These are phyloP conservation scores for Massarina eburnea DNA, from an alignment of 2,329 filamentous ascomycete genomes.

Conservation along the genomic window DNA sequence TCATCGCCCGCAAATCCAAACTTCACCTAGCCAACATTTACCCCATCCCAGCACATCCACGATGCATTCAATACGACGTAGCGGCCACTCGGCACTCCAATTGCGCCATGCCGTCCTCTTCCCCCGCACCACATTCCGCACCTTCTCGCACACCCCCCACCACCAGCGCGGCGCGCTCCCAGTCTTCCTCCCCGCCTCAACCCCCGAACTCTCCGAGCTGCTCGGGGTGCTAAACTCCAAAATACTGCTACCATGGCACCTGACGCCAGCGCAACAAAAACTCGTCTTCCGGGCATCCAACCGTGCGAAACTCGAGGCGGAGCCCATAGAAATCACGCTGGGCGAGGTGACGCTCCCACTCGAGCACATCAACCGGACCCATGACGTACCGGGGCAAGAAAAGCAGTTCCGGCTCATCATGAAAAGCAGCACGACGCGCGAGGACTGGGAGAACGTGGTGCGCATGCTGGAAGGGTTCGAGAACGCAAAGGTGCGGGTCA, in stretches of 20 bases:
- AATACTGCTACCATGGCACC: slow-evolving; percentile 48
- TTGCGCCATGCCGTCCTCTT: slow-evolving; percentile 10
- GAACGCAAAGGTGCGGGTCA: slow-evolving; percentile 25
- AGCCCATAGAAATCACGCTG: slow-evolving; percentile 47
- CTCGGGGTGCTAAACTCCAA: slow-evolving; percentile 46
- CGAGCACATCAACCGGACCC: slow-evolving; percentile 32
- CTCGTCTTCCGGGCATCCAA: slow-evolving; percentile 47
- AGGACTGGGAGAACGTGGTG: slow-evolving; percentile 41
- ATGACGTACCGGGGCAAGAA: slow-evolving; percentile 20
- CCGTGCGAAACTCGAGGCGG: slow-evolving; percentile 44
- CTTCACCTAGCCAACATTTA: neutral
- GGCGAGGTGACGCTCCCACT: slow-evolving; percentile 42
- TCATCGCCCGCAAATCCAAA: neutral
- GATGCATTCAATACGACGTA: slow-evolving; percentile 37
- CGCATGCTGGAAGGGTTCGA: slow-evolving; percentile 33
- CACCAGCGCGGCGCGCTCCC: slow-evolving; percentile 41
- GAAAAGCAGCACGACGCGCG: slow-evolving; percentile 18
- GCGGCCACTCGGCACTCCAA: slow-evolving; percentile 28
- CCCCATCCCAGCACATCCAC: neutral
- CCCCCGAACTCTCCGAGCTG: slow-evolving; percentile 43
- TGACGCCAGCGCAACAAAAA: slow-evolving; percentile 44
- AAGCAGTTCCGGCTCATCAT: slow-evolving; percentile 17
- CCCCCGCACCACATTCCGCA: slow-evolving; percentile 27
- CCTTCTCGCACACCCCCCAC: slow-evolving; percentile 30
- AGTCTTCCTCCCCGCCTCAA: slow-evolving; percentile 44